A percentile compares a stretch with the other conserved stretches of the same genome.
These are phyloP conservation scores for Hylodesmum podocarpum DNA, from an alignment of 306 rosid species.

Conservation along the genomic window DNA sequence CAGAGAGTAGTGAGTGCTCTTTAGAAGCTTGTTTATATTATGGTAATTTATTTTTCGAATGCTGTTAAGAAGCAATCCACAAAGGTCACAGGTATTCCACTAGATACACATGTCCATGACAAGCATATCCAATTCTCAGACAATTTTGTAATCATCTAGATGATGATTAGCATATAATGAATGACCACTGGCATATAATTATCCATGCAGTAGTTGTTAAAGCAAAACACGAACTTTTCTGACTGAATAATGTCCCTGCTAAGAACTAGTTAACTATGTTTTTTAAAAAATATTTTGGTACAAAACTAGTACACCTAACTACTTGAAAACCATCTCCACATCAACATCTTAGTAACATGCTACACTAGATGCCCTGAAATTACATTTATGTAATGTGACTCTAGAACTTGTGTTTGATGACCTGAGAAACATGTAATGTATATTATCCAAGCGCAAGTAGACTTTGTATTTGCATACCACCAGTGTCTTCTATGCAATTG, in stretches of 20 bases:
- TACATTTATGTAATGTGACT: neutral
- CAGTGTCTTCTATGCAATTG: neutral
- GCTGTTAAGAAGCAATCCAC: too few species aligned
- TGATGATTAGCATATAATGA: neutral
- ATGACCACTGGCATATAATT: neutral
- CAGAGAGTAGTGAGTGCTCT: too few species aligned
- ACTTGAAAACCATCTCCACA: neutral
- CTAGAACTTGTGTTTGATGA: neutral
- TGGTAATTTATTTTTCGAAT: too few species aligned
- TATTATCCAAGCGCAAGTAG: neutral
- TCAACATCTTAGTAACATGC: neutral
- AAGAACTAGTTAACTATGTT: neutral
- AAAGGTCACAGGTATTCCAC: neutral
- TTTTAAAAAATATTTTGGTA: neutral
- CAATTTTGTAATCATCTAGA: neutral
- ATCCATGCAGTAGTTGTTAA: neutral
- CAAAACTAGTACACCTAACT: neutral
- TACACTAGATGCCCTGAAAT: neutral
- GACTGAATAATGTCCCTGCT: neutral
- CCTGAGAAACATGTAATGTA: neutral
- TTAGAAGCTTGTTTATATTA: too few species aligned
- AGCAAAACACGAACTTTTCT: neutral
- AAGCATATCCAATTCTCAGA: neutral
- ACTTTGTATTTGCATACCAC: neutral
- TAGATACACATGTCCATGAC: neutral